These are phyloP conservation scores for Senna siamea DNA, from an alignment of 306 rosid species.

Conservation along the genomic window DNA sequence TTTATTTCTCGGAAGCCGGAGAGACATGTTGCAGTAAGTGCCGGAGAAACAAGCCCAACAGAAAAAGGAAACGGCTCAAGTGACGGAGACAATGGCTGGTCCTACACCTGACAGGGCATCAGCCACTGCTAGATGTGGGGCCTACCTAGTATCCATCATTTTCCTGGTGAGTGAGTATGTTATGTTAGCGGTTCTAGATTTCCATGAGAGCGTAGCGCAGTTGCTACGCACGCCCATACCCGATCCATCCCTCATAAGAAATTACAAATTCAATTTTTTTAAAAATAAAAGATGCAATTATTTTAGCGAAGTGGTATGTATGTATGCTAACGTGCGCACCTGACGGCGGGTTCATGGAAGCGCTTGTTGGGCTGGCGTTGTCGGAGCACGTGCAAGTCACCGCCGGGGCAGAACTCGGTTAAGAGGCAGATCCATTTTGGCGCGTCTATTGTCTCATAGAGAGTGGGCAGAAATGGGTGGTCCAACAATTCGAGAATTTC, in stretches of 20 bases:
- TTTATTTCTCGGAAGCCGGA: no score
- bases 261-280: background rate
- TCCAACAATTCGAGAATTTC: conserved; percentile 72
- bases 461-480: conserved; percentile 83
- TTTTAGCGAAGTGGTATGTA: background rate
- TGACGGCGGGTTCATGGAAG: conserved; percentile 71
- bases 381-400: conserved; percentile 85
- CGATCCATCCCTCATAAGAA: conserved; percentile 19
- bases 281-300: background rate
- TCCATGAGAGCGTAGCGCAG: background rate
- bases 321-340: conserved; percentile 55
- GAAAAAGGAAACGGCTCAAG: conserved; percentile 4
- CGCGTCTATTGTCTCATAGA: conserved; percentile 73
- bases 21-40: no score
- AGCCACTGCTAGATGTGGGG: conserved; percentile 1
- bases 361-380: conserved; percentile 78
- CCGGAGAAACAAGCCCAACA: background rate
- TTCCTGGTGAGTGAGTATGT: conserved; percentile 18
- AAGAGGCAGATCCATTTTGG: conserved; percentile 69
- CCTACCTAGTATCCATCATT: conserved; percentile 34
- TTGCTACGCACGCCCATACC: conserved; percentile 33
- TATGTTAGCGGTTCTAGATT: conserved; percentile 30
- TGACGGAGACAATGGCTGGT: conserved; percentile 43
- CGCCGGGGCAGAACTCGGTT: conserved; percentile 91
- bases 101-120: conserved; percentile 37